A percentile compares a stretch with the other conserved stretches of the same genome.
phyloP scores from a whole-genome alignment of 2,329 filamentous ascomycete species.

The Aspergillus ibericus region DNA sequence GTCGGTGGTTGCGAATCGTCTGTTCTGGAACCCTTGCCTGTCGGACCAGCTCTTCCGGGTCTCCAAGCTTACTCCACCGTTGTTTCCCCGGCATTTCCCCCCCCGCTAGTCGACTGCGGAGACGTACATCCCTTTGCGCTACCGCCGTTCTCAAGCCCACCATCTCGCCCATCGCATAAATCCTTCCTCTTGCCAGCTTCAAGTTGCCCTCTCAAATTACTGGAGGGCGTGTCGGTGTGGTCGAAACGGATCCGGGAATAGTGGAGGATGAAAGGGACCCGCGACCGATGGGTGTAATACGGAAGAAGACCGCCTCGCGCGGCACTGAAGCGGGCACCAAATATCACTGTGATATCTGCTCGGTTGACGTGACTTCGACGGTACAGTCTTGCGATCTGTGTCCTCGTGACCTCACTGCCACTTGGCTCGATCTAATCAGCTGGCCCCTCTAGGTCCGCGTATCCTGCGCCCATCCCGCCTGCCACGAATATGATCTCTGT shows the following conservation, averaged over 20 bases:
- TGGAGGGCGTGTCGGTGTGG: conserved; percentile 30
- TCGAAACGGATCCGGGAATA: conserved; percentile 34
- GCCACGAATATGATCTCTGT: conserved; percentile 94
- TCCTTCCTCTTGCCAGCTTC: neutral
- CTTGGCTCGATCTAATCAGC: neutral
- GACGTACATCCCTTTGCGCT: conserved; percentile 20
- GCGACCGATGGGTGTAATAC: conserved; percentile 80
- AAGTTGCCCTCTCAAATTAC: conserved; percentile 28
- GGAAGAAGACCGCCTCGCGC: conserved; percentile 86
- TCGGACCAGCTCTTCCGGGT: neutral
- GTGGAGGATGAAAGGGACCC: conserved; percentile 42
- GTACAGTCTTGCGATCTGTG: conserved; percentile 50
- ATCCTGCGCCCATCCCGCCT: conserved; percentile 77
- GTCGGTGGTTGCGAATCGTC: neutral
- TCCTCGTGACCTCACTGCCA: neutral
- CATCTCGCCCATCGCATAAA: conserved; percentile 3
- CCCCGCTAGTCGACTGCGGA: conserved; percentile 17
- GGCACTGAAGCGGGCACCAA: conserved; percentile 88
- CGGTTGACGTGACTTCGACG: conserved; percentile 93
- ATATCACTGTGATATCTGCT: conserved; percentile 97
- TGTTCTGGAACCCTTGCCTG: neutral
- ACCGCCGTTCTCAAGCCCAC: conserved; percentile 1
- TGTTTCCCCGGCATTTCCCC: conserved; percentile 8
- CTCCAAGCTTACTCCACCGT: neutral
- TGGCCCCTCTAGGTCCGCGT: conserved; percentile 74